Conservation (phyloP, 164 flowering plant species). For the Warburgia ugandensis region DNA sequence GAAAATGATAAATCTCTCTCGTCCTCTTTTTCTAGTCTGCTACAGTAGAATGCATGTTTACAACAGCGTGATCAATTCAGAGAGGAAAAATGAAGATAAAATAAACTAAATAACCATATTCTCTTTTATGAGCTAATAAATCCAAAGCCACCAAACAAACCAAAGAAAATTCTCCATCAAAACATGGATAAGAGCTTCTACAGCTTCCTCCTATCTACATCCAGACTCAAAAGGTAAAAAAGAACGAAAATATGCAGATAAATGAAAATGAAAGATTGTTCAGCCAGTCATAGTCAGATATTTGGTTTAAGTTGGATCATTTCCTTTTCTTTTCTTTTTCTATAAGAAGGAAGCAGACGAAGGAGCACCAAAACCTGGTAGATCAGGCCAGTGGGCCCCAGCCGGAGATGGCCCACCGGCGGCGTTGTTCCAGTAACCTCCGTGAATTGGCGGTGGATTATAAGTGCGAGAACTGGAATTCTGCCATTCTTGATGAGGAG, state of each 20-base stretch:
- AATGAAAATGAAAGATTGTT: no score
- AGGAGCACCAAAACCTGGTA: not conserved
- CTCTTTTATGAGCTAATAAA: not conserved
- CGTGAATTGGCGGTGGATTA: not conserved
- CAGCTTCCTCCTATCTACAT: not conserved
- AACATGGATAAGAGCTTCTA: not conserved
- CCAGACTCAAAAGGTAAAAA: not conserved
- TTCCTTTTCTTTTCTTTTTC: no score
- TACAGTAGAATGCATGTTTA: no score
- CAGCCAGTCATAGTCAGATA: no score
- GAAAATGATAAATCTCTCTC: not conserved
- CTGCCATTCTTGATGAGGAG: not conserved
- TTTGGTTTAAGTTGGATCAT: no score
- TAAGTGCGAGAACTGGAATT: not conserved
- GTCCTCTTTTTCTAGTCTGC: not conserved
- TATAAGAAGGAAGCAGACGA: conserved; percentile 1
- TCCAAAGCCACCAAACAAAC: not conserved
- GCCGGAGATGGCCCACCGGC: not conserved
- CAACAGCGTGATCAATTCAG: no score
- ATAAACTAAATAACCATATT: not conserved
- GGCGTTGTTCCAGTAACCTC: not conserved
- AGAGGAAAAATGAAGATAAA: no score
- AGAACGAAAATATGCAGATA: no score
- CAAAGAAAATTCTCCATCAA: not conserved
- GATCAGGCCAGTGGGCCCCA: not conserved